phyloP scores from a whole-genome alignment of 163 green algal genomes.

The Botryococcus braunii region DNA sequence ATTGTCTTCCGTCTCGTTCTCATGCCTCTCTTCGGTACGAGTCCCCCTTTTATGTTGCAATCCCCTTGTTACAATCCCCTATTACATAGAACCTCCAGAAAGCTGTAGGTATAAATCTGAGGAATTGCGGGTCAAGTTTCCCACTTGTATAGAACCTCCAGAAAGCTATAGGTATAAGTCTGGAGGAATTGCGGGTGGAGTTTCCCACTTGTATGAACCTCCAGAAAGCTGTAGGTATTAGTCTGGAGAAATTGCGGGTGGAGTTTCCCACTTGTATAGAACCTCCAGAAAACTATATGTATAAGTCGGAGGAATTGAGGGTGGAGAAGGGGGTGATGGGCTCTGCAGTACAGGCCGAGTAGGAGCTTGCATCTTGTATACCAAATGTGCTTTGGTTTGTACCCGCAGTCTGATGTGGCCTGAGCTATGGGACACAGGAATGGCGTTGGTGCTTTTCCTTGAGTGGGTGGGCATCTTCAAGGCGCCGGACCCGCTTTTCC shows the following conservation, averaged over 20 bases:
- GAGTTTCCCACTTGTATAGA: neutral
- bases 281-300: neutral
- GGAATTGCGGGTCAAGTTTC: neutral
- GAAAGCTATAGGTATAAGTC: neutral
- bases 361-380: neutral
- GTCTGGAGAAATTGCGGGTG: neutral
- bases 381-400: neutral
- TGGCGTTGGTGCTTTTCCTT: slow-evolving; percentile 19
- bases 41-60: slow-evolving; percentile 13
- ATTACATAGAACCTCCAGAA: neutral
- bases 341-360: neutral
- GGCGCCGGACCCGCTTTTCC: slow-evolving; percentile 47
- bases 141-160: neutral
- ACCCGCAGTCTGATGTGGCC: neutral
- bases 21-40: slow-evolving; percentile 16
- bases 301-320: too few species aligned
- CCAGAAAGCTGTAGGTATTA: neutral
- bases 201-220: neutral
- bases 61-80: neutral
- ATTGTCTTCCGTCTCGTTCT: slow-evolving; percentile 27
- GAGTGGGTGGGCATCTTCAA: slow-evolving; percentile 17
- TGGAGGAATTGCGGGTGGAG: neutral
- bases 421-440: slow-evolving; percentile 22
- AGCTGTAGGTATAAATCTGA: neutral
- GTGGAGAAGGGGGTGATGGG: neutral